Conservation (phyloP, 1,139 yeast species). For the Debaryomyces sp. region DNA sequence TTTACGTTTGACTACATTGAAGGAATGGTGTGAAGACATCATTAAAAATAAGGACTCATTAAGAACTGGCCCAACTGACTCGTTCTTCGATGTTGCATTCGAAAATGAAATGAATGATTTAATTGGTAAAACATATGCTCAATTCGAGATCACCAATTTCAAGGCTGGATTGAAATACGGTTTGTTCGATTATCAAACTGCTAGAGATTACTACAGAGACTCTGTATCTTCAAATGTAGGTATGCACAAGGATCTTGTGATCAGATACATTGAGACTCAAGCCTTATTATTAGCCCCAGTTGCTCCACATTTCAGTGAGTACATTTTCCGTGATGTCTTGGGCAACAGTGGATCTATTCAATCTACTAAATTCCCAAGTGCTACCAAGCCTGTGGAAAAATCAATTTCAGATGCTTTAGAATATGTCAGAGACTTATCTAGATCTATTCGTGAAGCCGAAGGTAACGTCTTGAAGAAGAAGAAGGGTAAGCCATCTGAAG, state of each 20-base stretch:
- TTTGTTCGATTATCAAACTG: slow-evolving; percentile 89
- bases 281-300: slow-evolving; percentile 84
- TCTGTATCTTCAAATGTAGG: slow-evolving; percentile 57
- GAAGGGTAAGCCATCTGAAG: slow-evolving; percentile 76
- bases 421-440: slow-evolving; percentile 75
- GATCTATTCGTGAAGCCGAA: slow-evolving; percentile 92
- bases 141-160: slow-evolving; percentile 74
- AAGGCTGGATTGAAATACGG: slow-evolving; percentile 90
- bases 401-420: slow-evolving; percentile 66
- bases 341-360: slow-evolving; percentile 66
- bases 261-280: slow-evolving; percentile 83
- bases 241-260: slow-evolving; percentile 84
- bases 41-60: slow-evolving; percentile 53
- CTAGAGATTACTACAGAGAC: slow-evolving; percentile 96
- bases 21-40: slow-evolving; percentile 92
- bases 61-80: slow-evolving; percentile 67
- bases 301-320: slow-evolving; percentile 96
- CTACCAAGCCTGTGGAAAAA: slow-evolving; percentile 63
- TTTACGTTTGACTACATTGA: slow-evolving; percentile 85
- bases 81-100: slow-evolving; percentile 85
- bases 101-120: slow-evolving; percentile 91
- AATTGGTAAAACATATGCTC: slow-evolving; percentile 70
- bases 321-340: slow-evolving; percentile 80
- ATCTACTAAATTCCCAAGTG: slow-evolving; percentile 76
- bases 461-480: slow-evolving; percentile 85